phyloP scores from a whole-genome alignment of 2,329 filamentous ascomycete species.

The Phyllosticta citrichinensis region DNA sequence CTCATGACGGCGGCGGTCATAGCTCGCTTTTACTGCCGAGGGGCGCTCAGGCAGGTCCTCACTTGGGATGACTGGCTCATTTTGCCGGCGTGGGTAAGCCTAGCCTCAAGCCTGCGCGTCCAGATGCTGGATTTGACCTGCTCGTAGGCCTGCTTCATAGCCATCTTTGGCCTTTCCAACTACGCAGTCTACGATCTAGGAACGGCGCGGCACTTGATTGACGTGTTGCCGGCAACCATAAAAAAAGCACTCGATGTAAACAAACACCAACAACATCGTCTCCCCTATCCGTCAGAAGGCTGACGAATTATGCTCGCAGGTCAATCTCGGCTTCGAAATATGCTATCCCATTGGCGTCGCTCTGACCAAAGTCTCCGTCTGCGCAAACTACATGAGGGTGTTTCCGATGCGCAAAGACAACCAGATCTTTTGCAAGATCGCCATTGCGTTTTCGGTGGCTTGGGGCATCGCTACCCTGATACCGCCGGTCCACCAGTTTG shows the following conservation, averaged over 20 bases:
- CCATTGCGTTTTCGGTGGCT: conserved; percentile 18
- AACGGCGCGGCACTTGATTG: conserved; percentile 17
- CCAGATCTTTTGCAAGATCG: conserved; percentile 19
- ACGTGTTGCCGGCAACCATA: conserved; percentile 19
- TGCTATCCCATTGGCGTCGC: conserved; percentile 2
- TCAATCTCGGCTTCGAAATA: conserved; percentile 36
- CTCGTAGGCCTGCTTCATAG: conserved; percentile 25
- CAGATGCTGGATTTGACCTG: neutral
- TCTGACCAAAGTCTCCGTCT: conserved; percentile 21
- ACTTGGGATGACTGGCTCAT: conserved; percentile 21
- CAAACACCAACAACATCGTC: neutral
- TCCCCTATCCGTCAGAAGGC: neutral
- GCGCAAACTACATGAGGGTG: conserved; percentile 21
- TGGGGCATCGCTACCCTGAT: conserved; percentile 18
- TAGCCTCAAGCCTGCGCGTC: neutral
- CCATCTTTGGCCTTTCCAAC: conserved; percentile 70
- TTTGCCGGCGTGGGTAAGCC: conserved; percentile 17
- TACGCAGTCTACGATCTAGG: conserved; percentile 89
- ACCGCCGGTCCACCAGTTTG: conserved; percentile 18
- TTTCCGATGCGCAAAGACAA: conserved; percentile 17
- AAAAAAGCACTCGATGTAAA: conserved; percentile 17
- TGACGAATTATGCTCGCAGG: conserved; percentile 16
- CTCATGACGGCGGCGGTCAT: conserved; percentile 9
- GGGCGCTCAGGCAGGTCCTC: conserved; percentile 15
- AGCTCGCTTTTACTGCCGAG: conserved; percentile 18